Evolutionary conservation across 306 rosid genomes (phyloP).

Genomic region (Quillaja saponaria): DNA sequence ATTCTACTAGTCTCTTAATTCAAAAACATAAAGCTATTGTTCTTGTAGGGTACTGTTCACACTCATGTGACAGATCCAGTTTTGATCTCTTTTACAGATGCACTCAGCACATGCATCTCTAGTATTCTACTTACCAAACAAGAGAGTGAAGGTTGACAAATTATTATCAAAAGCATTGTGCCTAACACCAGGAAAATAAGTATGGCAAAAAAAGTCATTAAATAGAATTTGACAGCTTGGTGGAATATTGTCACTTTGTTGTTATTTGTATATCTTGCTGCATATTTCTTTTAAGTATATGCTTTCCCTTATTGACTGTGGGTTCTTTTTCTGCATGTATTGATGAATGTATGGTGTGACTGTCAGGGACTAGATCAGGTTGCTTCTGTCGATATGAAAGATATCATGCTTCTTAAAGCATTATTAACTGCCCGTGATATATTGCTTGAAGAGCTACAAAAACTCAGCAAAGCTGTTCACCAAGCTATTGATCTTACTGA

Average conservation of each 20-base stretch:
- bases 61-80: too few species aligned
- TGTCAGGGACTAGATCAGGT: conserved; percentile 46
- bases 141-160: too few species aligned
- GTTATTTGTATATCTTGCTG: conserved; percentile 5
- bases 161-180: too few species aligned
- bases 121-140: too few species aligned
- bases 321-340: conserved; percentile 23
- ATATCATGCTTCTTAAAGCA: conserved; percentile 55
- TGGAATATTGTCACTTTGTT: conserved; percentile 1
- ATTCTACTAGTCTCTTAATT: too few species aligned
- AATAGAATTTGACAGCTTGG: too few species aligned
- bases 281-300: not conserved
- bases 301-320: conserved; percentile 1
- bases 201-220: too few species aligned
- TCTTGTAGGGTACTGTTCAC: too few species aligned
- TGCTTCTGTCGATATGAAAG: conserved; percentile 46
- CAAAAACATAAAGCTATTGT: too few species aligned
- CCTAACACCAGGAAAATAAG: too few species aligned
- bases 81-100: too few species aligned
- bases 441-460: conserved; percentile 73
- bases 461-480: conserved; percentile 61
- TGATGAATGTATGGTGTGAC: conserved; percentile 41
- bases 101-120: too few species aligned
- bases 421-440: conserved; percentile 69
- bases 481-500: conserved; percentile 64